Conservation (phyloP, 1,284 basidiomycete genomes). For the Xerocomus amazonicus region DNA sequence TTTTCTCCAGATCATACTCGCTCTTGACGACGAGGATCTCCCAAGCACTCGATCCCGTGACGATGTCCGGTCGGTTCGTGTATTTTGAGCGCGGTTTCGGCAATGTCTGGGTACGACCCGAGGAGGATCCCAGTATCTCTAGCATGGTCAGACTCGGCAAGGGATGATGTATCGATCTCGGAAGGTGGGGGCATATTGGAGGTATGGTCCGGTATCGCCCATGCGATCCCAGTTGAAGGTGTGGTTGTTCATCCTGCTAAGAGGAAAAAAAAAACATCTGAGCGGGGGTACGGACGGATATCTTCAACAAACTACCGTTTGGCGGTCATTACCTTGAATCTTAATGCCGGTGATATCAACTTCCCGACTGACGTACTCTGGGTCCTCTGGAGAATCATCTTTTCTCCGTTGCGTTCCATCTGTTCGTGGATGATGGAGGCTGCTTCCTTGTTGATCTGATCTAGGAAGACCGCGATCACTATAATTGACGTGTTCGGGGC, state of each 20-base stretch:
- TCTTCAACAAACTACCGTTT: too few relatives aligned
- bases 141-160: constrained; percentile 71
- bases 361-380: too few relatives aligned
- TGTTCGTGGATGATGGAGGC: too few relatives aligned
- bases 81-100: constrained; percentile 79
- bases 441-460: too few relatives aligned
- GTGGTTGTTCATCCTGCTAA: constrained; percentile 89
- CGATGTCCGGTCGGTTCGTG: constrained; percentile 91
- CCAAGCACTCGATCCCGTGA: constrained; percentile 87
- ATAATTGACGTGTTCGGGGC: too few relatives aligned
- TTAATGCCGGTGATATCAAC: too few relatives aligned
- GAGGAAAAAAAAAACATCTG: too few relatives aligned
- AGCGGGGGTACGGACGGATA: too few relatives aligned
- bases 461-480: too few relatives aligned
- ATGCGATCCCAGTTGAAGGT: constrained; percentile 94
- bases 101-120: constrained; percentile 88
- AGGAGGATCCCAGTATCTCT: constrained; percentile 86
- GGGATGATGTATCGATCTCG: constrained; percentile 66
- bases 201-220: constrained; percentile 96
- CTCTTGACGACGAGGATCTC: constrained; percentile 83
- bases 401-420: too few relatives aligned
- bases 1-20: constrained; percentile 73
- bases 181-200: constrained; percentile 87
- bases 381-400: too few relatives aligned
- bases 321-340: too few relatives aligned